Percentiles rank a stretch among this genome's conserved stretches.
Conservation (phyloP, 1,139 yeast species). For the Candida labiduridarum region DNA sequence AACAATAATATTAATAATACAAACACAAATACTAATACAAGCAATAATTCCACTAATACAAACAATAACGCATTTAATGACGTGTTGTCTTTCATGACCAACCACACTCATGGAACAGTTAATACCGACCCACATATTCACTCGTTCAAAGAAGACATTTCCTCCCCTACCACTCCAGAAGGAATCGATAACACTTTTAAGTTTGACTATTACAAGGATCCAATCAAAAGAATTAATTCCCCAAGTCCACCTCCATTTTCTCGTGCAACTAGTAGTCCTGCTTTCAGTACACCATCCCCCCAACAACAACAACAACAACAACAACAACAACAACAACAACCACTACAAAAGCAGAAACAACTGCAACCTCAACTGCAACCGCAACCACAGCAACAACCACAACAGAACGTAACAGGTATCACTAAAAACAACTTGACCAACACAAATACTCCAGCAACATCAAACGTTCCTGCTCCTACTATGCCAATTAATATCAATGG, state of each 20-base stretch:
- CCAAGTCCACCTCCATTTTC: conserved; percentile 19
- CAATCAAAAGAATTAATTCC: conserved; percentile 9
- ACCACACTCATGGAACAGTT: conserved; percentile 3
- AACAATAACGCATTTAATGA: conserved; percentile 9
- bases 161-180: conserved; percentile 12
- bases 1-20: not conserved
- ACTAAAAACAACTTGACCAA: too few species aligned
- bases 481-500: conserved; percentile 27
- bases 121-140: conserved; percentile 5
- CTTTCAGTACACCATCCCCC: conserved; percentile 12
- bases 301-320: not conserved
- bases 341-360: too few species aligned
- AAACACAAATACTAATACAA: not conserved
- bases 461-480: conserved; percentile 3
- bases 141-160: conserved; percentile 3
- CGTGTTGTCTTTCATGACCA: conserved; percentile 14
- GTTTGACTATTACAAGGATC: conserved; percentile 9
- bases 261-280: conserved; percentile 3
- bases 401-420: too few species aligned
- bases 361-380: not conserved
- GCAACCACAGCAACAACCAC: not conserved
- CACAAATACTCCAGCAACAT: not conserved
- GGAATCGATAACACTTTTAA: conserved; percentile 10
- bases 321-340: not conserved
- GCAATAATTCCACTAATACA: not conserved